Base-by-base conservation (phyloP, 441 rosid species). In the Pelargonium exstipulatum region DNA sequence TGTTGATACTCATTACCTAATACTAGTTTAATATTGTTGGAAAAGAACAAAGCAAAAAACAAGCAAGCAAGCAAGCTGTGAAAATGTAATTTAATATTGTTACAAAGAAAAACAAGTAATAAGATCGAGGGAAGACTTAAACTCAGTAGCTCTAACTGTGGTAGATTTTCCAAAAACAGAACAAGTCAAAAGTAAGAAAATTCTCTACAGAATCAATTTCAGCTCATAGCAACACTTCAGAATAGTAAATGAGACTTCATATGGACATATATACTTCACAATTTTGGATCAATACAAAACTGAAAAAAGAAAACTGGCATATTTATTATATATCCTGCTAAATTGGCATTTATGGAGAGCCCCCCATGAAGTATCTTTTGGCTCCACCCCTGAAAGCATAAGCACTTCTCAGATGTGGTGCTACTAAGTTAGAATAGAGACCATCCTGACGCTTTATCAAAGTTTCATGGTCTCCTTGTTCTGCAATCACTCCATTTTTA, bases 381-480 rank as follows among this genome's bases (percentile, higher is more conserved):
- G 37, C 64, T 24, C 64, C 64, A 24, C 64, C 35, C 64, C 26
- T 60, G 64, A 22, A 26, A 60, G 26, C 14, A 13, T n/a, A 13
- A 60, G 64, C 64, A 24, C 16, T 24, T 5, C 40, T n/a, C 35
- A 12, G 24, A 67, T 81, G 87, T 70, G 85, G 86, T 40, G 85
- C 84, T 51, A 84, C 82, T 60, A 84, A 79, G 64, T 95, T 85
- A 26, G 96, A 87, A 72, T 84, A 89, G 42, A 79, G 64, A 12
- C 95, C 92, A 45, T 79, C 84, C 64, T 72, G 74, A 45, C 81
- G 83, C 6, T 70, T 79, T 9, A 87, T 82, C 77, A 83, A 62
- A 24, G 61, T 64, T 37, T 88, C 92, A 61, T 84, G 94, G 48
- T 77, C 86, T 53, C 94, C 92, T 71, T 88, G 82, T 78, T 93